Base-by-base conservation (phyloP, 805 yeast species). In the Suhomyces pyralidae region DNA sequence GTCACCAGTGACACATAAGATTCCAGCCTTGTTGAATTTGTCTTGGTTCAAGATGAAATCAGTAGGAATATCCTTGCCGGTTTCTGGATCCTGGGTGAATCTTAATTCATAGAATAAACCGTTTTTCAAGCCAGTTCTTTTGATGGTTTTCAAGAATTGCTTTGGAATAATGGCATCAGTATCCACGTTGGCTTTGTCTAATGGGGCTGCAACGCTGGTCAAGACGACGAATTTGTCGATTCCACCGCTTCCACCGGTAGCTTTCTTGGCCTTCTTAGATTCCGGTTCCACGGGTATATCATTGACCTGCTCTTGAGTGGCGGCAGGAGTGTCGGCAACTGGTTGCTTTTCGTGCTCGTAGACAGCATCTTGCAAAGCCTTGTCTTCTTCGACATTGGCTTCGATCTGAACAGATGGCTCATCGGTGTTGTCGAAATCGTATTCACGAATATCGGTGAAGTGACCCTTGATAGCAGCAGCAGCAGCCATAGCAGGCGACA, bases 401-500 rank as follows among this genome's bases (percentile, higher is more conserved):
- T 73, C 76, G 46, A 84, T 66, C 45, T 69, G 67, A 58, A 90
- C 73, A 55, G 82, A 76, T 55, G 96, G 85, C 62, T 83, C 86
- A 58, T 80, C 82, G 57, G 79, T 64, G 44, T 74, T 80, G 56
- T 79, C 75, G 71, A 82, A 87, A 55, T 83, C 76, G 70, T 81
- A 89, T 51, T 89, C 86, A 74, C 99, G 86, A 62, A 92, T 92
- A 68, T 94, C 99, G 45, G 88, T 81, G 64, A 94, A 85, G 65
- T 86, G 90, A 60, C 99, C 99, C 52, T 81, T 81, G 61, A 94
- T 85, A 63, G 92, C 97, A 17, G 99, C 98, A 19, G 98, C 97
- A 30, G 99, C 99, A 46, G 99, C 99, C 99, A 94, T 94, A 20
- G 97, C 97, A 40, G 99, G 99, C 12, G 97, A 90, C 96, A 93